phyloP scores from a whole-genome alignment of 345 rosid species.

The Draba incana region DNA sequence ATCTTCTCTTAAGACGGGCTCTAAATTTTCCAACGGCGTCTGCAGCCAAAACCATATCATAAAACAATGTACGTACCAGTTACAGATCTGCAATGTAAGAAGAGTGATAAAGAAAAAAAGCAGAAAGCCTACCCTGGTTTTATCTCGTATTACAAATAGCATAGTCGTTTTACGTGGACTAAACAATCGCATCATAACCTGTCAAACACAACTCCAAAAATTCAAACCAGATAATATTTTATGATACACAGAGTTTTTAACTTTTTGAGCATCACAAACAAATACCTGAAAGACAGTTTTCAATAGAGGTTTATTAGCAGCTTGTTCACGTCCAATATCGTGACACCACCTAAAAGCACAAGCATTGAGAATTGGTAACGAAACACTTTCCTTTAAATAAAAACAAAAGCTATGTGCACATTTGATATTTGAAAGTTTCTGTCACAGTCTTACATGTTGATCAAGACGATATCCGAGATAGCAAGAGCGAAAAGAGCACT shows the following conservation, averaged over 20 bases:
- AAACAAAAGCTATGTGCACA: background rate
- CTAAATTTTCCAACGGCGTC: slow-evolving; percentile 94
- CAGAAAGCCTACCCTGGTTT: slow-evolving; percentile 69
- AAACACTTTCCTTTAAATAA: background rate
- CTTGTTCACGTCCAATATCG: slow-evolving; percentile 99
- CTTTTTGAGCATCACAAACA: slow-evolving; percentile 11
- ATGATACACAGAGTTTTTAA: slow-evolving; percentile 9
- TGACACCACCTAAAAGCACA: slow-evolving; percentile 86
- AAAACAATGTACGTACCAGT: slow-evolving; percentile 16
- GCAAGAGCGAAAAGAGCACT: slow-evolving; percentile 98
- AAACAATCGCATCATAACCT: slow-evolving; percentile 99
- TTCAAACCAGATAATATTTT: slow-evolving; percentile 23
- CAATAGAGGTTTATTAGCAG: slow-evolving; percentile 96
- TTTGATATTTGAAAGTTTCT: slow-evolving; percentile 7
- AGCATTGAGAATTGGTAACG: slow-evolving; percentile 2
- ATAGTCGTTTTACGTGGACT: slow-evolving; percentile 97
- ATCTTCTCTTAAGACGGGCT: slow-evolving; percentile 91
- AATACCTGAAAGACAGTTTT: slow-evolving; percentile 96
- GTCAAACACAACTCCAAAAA: slow-evolving; percentile 37
- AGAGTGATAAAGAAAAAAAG: background rate
- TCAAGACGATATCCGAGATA: slow-evolving; percentile 90
- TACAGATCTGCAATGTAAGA: slow-evolving; percentile 7
- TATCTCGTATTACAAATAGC: slow-evolving; percentile 96
- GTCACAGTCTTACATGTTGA: slow-evolving; percentile 73
- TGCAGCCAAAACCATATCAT: slow-evolving; percentile 37